Evolutionary conservation across 2,329 filamentous ascomycete species (phyloP), one percentile per base, ranked within the genome.

Genomic region (Blastomyces gilchristii): DNA sequence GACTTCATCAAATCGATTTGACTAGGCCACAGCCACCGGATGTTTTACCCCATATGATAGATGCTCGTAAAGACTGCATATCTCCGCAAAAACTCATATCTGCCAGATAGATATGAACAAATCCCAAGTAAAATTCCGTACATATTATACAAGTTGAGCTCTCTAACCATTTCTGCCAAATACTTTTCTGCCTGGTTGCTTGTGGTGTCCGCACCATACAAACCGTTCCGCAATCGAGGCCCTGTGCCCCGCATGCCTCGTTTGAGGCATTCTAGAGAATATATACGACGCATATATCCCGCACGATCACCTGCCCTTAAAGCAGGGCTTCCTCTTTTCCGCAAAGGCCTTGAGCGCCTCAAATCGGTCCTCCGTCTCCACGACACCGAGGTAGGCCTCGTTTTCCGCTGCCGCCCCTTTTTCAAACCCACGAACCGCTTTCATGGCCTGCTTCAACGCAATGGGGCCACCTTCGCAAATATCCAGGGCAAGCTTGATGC

Each of bases 401-500:
- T 91, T 93, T 79, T 97, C 94, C n/a, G 87, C 83, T 71, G 84
- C 84, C 77, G 94, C 89, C 4, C 82, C 83, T 67, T 77, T 71
- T 66, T 79, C 82, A 78, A 73, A 91, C 74, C 83, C 85, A 61
- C 83, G 82, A 1, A 97, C 88, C 0, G 93, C 93, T 75, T 86
- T 82, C 72, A 97, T 79, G 2, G 87, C 93, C 61, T 90, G 88
- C 66, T 87, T 83, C 41, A 96, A 82, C 0, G 92, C 92, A 64
- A 96, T 81, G 0, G 94, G 94, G 0, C 89, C 94, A 37, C 92
- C 91, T 75, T 95, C 87, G 73, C 91, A 96, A 60, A 97, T 96
- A 75, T 91, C 89, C 68, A 83, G 79, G 0, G 93, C 93, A 64
- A 97, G 77, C 68, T 85, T 82, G 47, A 97, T 84, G 16, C 90